Evolutionary conservation across 805 yeast species (phyloP).

Genomic region (Candida suzukii): DNA sequence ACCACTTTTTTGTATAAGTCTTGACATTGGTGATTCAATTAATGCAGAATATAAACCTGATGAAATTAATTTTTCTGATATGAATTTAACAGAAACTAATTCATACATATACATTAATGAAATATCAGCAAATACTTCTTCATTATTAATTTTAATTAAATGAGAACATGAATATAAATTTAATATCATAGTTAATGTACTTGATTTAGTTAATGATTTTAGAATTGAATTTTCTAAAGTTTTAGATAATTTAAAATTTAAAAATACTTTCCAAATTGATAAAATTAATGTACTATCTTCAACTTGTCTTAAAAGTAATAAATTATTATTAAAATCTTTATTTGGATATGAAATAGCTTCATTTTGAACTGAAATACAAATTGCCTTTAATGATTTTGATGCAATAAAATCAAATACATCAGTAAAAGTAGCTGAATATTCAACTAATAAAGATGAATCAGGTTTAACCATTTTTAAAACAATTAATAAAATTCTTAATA

Average conservation of each 20-base stretch:
- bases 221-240: conserved; percentile 45
- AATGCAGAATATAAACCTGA: conserved; percentile 62
- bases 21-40: conserved; percentile 68
- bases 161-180: conserved; percentile 66
- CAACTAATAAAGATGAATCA: conserved; percentile 32
- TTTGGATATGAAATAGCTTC: conserved; percentile 39
- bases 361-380: conserved; percentile 53
- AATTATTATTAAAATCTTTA: conserved; percentile 25
- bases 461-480: conserved; percentile 36
- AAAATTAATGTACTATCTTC: conserved; percentile 62
- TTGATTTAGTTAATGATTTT: conserved; percentile 44
- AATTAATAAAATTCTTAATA: conserved; percentile 52
- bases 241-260: conserved; percentile 39
- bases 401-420: conserved; percentile 58
- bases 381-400: conserved; percentile 55
- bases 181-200: conserved; percentile 54
- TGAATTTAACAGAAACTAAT: conserved; percentile 47
- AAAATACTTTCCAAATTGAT: conserved; percentile 55
- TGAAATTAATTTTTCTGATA: conserved; percentile 61
- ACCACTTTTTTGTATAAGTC: conserved; percentile 58
- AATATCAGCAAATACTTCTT: conserved; percentile 66
- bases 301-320: conserved; percentile 38
- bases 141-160: conserved; percentile 49
- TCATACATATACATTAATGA: conserved; percentile 64
- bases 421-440: conserved; percentile 43